Evolutionary conservation across 2,329 filamentous ascomycete genomes (phyloP).

Genomic region (Alternaria dauci): DNA sequence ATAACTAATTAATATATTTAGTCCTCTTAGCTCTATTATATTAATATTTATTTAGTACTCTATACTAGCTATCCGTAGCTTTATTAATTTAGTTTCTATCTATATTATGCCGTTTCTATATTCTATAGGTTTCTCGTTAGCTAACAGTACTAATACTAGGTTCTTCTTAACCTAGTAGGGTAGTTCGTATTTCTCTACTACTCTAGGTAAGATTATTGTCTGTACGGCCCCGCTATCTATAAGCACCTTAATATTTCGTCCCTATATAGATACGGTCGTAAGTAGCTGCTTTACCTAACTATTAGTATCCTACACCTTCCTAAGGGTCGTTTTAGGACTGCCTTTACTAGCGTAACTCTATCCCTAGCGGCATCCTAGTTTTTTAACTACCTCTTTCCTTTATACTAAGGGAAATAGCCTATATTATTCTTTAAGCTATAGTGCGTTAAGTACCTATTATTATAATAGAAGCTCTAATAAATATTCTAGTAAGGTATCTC

Average conservation of each 20-base stretch:
- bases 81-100: too few relatives aligned
- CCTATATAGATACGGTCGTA: background rate
- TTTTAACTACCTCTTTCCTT: background rate
- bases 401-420: background rate
- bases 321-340: background rate
- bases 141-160: background rate
- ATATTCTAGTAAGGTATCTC: background rate
- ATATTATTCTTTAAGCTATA: background rate
- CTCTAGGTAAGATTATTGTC: too few relatives aligned
- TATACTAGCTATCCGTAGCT: too few relatives aligned
- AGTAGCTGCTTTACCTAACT: background rate
- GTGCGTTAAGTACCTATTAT: background rate
- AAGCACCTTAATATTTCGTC: background rate
- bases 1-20: background rate
- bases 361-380: conserved; percentile 4
- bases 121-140: too few relatives aligned
- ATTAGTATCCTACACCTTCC: background rate
- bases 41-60: too few relatives aligned
- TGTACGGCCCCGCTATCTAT: background rate
- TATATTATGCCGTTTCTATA: too few relatives aligned
- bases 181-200: too few relatives aligned
- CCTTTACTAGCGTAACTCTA: background rate
- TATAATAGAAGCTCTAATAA: too few relatives aligned
- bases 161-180: background rate
- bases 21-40: too few relatives aligned